Base-by-base conservation (phyloP, 2,329 filamentous ascomycete species). In the Mycocentrospora acerina region DNA sequence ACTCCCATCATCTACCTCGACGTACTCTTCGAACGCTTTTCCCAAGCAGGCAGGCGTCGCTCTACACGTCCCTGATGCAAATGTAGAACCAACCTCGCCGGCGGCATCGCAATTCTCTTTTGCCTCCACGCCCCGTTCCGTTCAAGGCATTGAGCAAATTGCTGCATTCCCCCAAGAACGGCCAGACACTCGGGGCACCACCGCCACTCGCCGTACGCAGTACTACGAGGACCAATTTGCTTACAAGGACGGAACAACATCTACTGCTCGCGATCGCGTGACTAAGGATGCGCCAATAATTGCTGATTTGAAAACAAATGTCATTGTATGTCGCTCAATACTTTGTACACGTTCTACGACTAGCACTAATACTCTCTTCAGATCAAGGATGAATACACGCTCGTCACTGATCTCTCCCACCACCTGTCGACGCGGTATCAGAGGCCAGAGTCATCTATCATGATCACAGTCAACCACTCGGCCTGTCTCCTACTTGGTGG, bases 381-480 rank as follows among this genome's bases (percentile, higher is more conserved):
- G 82, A 80, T 90, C 56, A 79, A 83, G 50, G 85, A 91, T 59
- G 84, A 90, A 55, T 85, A 82, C 57, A 81, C 79, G 7, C 80
- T 93, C 49, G 81, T 90, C 33, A 86, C 82, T 9, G 82, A 86
- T 56, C 74, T 95, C 13, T 85, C 86, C 3, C 79, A 83, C 49
- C 80, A 84, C 46, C 74, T 95, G 12, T 85, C 88, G 2, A 77
- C 80, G 43, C 81, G 88, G 31, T 95, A 90, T 61, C 82, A 85
- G 44, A 80, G 87, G 18, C 82, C 87, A 3, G 77, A 88, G 40
- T 80, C 82, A 2, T 86, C 82, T 7, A 82, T 95, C 41, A 80
- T 87, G 59, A 80, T 94, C 31, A 84, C 81, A 2, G 71, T 95
- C n/a, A 79, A 85, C 28, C 87, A 93, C 57, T 83, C 85, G 17